Conservation (phyloP, 768 basidiomycete species). For the Russula brevipes region DNA sequence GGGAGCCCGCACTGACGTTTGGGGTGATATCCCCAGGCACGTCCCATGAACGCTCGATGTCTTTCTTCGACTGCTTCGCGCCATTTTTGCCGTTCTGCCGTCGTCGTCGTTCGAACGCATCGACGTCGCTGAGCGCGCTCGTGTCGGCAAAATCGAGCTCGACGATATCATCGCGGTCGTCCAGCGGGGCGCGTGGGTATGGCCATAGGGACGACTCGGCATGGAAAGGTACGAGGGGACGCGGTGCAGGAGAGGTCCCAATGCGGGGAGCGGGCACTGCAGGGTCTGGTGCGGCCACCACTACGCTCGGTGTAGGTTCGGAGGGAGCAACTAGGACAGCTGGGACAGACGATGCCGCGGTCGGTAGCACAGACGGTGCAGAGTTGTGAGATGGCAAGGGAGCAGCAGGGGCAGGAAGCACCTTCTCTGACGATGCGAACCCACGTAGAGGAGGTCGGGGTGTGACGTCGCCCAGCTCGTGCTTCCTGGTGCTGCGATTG, state of each 20-base stretch:
- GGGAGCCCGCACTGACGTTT: not conserved
- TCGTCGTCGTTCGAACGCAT: slow-evolving; percentile 40
- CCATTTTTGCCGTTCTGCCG: slow-evolving; percentile 30
- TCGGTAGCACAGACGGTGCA: slow-evolving; percentile 9
- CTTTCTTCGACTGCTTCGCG: slow-evolving; percentile 31
- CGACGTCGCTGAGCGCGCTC: slow-evolving; percentile 64
- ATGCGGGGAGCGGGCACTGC: slow-evolving; percentile 5
- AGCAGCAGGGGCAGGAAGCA: not conserved
- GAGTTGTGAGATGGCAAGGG: slow-evolving; percentile 19
- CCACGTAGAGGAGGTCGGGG: slow-evolving; percentile 43
- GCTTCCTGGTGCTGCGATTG: not conserved
- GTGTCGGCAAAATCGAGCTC: slow-evolving; percentile 74
- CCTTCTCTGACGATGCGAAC: slow-evolving; percentile 19
- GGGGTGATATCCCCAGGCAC: slow-evolving; percentile 34
- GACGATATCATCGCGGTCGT: slow-evolving; percentile 53
- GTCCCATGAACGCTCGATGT: slow-evolving; percentile 61
- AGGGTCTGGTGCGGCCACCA: not conserved
- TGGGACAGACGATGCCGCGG: slow-evolving; percentile 6
- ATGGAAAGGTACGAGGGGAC: slow-evolving; percentile 53
- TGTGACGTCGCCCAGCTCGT: slow-evolving; percentile 48
- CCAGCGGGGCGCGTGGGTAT: slow-evolving; percentile 47
- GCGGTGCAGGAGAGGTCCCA: not conserved
- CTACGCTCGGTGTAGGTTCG: not conserved
- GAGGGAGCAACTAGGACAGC: not conserved
- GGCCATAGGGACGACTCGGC: slow-evolving; percentile 69